Evolutionary conservation across 1,284 basidiomycete genomes (phyloP).

Genomic region (Ganoderma multipileum): DNA sequence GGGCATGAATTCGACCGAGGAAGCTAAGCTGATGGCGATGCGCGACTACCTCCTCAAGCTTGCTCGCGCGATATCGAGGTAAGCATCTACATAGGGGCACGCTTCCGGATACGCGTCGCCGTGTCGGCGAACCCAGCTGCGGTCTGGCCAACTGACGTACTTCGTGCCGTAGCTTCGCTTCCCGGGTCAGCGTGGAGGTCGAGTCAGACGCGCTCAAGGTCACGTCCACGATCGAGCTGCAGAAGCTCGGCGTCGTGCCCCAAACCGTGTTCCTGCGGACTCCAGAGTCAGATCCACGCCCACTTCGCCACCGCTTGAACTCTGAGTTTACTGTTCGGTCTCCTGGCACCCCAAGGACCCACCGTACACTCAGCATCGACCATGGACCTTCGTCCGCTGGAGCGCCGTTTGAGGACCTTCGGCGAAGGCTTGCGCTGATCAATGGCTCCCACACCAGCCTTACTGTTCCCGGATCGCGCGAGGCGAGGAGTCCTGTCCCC

Average conservation of each 20-base stretch:
- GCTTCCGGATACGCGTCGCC: not conserved
- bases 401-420: slow-evolving; percentile 77
- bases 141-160: not conserved
- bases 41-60: slow-evolving; percentile 89
- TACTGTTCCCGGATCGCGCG: slow-evolving; percentile 51
- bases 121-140: not conserved
- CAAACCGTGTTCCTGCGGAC: slow-evolving; percentile 93
- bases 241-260: slow-evolving; percentile 90
- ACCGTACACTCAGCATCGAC: slow-evolving; percentile 55
- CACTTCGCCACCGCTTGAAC: slow-evolving; percentile 45
- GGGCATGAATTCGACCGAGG: slow-evolving; percentile 83
- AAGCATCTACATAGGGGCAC: slow-evolving; percentile 18
- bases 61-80: slow-evolving; percentile 73
- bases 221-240: slow-evolving; percentile 72
- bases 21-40: slow-evolving; percentile 84
- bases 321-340: slow-evolving; percentile 46
- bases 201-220: slow-evolving; percentile 73
- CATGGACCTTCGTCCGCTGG: slow-evolving; percentile 39
- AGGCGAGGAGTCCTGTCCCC: slow-evolving; percentile 49
- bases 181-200: slow-evolving; percentile 63
- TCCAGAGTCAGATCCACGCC: slow-evolving; percentile 50
- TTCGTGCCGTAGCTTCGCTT: slow-evolving; percentile 58
- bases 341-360: slow-evolving; percentile 54
- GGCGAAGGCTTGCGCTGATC: slow-evolving; percentile 71
- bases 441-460: slow-evolving; percentile 74